Conservation (phyloP, 164 flowering plant genomes). For the Piper longum region DNA sequence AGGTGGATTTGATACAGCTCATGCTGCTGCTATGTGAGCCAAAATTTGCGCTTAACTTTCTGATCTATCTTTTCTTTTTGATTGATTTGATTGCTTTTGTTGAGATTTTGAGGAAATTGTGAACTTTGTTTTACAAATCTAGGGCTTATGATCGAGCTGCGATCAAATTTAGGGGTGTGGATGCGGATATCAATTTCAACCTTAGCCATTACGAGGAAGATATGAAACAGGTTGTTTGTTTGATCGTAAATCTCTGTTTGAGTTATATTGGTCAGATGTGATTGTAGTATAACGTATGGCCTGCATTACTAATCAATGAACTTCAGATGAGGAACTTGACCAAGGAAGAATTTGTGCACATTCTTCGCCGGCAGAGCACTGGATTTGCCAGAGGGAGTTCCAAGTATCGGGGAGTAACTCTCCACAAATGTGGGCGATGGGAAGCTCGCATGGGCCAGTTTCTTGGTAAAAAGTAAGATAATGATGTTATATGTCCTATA, state of each 20-base stretch:
- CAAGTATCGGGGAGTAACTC: slow-evolving; percentile 62
- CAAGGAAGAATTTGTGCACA: slow-evolving; percentile 83
- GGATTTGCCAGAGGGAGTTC: slow-evolving; percentile 79
- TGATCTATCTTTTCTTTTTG: not conserved
- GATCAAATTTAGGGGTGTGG: slow-evolving; percentile 77
- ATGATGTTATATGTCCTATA: not conserved
- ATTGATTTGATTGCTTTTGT: not conserved
- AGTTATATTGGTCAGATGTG: not conserved
- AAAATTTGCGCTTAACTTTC: not conserved
- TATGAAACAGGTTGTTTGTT: slow-evolving; percentile 42
- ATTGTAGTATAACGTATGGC: not conserved
- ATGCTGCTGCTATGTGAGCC: slow-evolving; percentile 67
- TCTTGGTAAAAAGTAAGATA: slow-evolving; percentile 74
- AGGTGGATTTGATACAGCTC: slow-evolving; percentile 89
- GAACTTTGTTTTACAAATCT: slow-evolving; percentile 4
- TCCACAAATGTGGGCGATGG: slow-evolving; percentile 86
- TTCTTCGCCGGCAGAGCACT: slow-evolving; percentile 77
- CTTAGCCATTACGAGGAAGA: slow-evolving; percentile 69
- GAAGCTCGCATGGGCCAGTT: slow-evolving; percentile 87
- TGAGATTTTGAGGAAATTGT: not conserved
- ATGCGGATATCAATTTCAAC: slow-evolving; percentile 81
- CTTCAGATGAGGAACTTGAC: slow-evolving; percentile 51
- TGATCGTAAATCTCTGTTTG: not conserved
- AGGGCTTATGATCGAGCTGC: slow-evolving; percentile 97
- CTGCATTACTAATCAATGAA: not conserved